Evolutionary conservation across 2,329 filamentous ascomycete species (phyloP).

Genomic region (Metarhizium robertsii): DNA sequence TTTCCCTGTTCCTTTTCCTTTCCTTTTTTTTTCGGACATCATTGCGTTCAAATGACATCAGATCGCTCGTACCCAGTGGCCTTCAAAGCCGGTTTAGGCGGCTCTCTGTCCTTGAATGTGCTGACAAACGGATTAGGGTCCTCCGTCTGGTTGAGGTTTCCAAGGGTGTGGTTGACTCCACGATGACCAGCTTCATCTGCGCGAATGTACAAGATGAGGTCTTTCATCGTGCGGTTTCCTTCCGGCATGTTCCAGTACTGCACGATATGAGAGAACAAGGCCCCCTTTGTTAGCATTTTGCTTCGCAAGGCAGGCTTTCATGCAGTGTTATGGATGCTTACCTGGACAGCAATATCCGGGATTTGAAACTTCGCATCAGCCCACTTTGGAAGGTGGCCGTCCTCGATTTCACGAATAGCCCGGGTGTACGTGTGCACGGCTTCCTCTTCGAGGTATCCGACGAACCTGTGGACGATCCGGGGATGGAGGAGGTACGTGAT

Average conservation of each 20-base stretch:
- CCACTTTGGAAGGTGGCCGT: conserved; percentile 78
- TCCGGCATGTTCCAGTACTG: conserved; percentile 92
- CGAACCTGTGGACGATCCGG: conserved; percentile 85
- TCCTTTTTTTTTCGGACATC: too few species aligned
- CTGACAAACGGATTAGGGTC: conserved; percentile 92
- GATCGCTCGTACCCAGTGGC: conserved; percentile 72
- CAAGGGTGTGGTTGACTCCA: conserved; percentile 91
- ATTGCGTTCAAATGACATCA: conserved; percentile 55
- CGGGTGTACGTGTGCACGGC: conserved; percentile 92
- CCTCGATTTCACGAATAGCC: conserved; percentile 77
- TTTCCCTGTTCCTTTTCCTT: too few species aligned
- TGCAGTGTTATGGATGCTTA: conserved; percentile 11
- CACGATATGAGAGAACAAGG: not conserved
- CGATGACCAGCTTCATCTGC: conserved; percentile 85
- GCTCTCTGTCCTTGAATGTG: conserved; percentile 61
- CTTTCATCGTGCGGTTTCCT: conserved; percentile 69
- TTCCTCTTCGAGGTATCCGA: conserved; percentile 95
- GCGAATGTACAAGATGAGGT: conserved; percentile 79
- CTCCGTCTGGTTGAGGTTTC: conserved; percentile 73
- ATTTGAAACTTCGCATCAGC: conserved; percentile 57
- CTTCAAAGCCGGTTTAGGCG: conserved; percentile 57
- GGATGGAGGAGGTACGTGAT: conserved; percentile 79
- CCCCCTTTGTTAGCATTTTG: not conserved
- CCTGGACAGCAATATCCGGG: conserved; percentile 75
- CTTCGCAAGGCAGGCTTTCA: not conserved